Conservation (phyloP, 1,284 basidiomycete genomes). For the Trichosporon sp. region DNA sequence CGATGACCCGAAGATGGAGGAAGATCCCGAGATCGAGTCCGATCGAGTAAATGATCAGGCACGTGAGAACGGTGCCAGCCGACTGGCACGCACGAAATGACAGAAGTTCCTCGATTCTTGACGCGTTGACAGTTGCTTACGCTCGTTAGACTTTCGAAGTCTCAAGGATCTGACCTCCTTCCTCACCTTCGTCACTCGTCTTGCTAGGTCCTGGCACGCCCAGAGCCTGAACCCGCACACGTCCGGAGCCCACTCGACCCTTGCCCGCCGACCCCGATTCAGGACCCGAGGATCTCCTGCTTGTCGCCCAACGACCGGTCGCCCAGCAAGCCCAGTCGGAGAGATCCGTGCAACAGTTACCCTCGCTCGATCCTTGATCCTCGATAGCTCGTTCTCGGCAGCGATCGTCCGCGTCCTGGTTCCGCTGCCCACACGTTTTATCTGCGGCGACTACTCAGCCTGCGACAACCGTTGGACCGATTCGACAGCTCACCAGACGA, state of each 20-base stretch:
- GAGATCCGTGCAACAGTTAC: slow-evolving; percentile 12
- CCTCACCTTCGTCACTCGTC: background rate
- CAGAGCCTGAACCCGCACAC: background rate
- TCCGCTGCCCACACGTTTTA: background rate
- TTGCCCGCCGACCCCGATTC: slow-evolving; percentile 2
- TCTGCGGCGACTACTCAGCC: background rate
- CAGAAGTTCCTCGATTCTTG: background rate
- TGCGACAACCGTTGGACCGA: background rate
- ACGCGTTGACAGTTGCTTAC: background rate
- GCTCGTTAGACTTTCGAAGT: background rate
- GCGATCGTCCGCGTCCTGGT: background rate
- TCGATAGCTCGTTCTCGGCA: slow-evolving; percentile 16
- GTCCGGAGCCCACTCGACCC: background rate
- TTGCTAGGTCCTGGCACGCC: background rate
- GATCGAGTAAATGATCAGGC: slow-evolving; percentile 3
- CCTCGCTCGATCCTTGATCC: slow-evolving; percentile 14
- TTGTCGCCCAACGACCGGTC: background rate
- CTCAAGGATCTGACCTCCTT: background rate
- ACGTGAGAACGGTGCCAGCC: slow-evolving; percentile 1
- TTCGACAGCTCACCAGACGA: background rate
- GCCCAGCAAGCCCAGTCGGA: slow-evolving; percentile 12
- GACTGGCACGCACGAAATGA: background rate
- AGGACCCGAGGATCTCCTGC: background rate
- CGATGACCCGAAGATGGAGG: background rate
- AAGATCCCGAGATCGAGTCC: slow-evolving; percentile 8